Base-by-base conservation (phyloP, 2,329 filamentous ascomycete genomes). In the Gaeumannomyces tritici region DNA sequence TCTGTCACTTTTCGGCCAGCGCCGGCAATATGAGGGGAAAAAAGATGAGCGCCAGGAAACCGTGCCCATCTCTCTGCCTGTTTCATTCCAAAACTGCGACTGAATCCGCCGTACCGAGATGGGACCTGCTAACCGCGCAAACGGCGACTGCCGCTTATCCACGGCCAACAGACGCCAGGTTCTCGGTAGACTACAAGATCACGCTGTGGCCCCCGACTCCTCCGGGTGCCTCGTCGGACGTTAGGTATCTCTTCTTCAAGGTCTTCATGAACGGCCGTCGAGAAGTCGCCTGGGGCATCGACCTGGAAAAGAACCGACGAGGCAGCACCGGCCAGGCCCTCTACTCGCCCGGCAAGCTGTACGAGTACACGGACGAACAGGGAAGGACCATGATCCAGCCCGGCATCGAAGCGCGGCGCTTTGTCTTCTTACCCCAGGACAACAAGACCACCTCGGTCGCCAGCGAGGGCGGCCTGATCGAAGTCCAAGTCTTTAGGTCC, bases 381-480 rank as follows among this genome's bases (percentile, higher is more conserved):
- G 73, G 73, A 2, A 65, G 71, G 21, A 60, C 69, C 4, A 69
- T 70, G 61, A 73, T 70, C 47, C 69, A 68, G 29, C 69, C 76
- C 26, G 76, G 81, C 15, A 76, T 82, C 63, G 76, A 86, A 67
- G 73, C 75, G 7, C 74, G 82, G 33, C 77, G 76, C 63, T 84
- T 86, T 65, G 74, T 76, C 59, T 84, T 83, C 64, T 74, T 79
- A 55, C 71, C 73, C 9, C 35, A 60, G 31, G 69, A 70, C 9
- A 68, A 71, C 3, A 70, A 73, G 12, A 66, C 70, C 27, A 70
- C 71, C 55, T 75, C 76, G 2, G 72, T 76, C 3, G 80, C 80
- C 11, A 75, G 80, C 59, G 80, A 85, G 66, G 83, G 83, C 13
- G 83, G 83, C 1, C 68, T 83, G 2, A 81, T 86, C 59, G 80